Conservation (phyloP, 495 filamentous ascomycete genomes). For the Aspergillus funiculosus region DNA sequence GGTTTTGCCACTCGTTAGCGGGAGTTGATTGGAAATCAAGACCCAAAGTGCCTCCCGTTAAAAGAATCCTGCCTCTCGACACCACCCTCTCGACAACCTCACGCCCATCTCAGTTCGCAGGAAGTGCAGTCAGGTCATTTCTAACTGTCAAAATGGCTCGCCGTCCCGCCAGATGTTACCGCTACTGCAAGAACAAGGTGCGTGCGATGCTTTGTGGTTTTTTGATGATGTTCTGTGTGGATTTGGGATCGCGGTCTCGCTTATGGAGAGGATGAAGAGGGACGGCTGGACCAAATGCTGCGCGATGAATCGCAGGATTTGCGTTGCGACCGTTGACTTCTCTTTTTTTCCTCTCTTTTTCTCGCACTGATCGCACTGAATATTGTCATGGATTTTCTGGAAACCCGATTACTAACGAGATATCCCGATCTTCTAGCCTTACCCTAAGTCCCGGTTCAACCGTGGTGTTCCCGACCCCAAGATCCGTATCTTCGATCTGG, state of each 20-base stretch:
- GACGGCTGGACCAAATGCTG: background rate
- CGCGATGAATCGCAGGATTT: background rate
- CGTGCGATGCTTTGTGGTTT: slow-evolving; percentile 32
- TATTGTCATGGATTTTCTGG: slow-evolving; percentile 1
- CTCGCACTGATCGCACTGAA: background rate
- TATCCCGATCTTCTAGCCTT: slow-evolving; percentile 57
- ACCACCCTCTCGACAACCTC: slow-evolving; percentile 35
- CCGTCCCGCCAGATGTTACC: slow-evolving; percentile 97
- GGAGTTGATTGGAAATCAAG: slow-evolving; percentile 48
- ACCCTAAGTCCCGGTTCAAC: slow-evolving; percentile 99
- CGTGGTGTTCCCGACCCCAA: slow-evolving; percentile 99
- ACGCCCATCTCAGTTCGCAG: slow-evolving; percentile 43
- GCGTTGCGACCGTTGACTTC: background rate
- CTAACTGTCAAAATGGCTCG: slow-evolving; percentile 88
- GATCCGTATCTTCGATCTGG: slow-evolving; percentile 99
- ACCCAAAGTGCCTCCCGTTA: slow-evolving; percentile 31
- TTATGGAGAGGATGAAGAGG: slow-evolving; percentile 24
- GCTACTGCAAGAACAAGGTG: slow-evolving; percentile 99
- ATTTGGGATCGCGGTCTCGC: slow-evolving; percentile 31
- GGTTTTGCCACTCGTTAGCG: slow-evolving; percentile 42
- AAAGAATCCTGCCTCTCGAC: slow-evolving; percentile 30
- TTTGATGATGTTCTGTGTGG: slow-evolving; percentile 22
- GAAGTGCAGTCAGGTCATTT: slow-evolving; percentile 50
- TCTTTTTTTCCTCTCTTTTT: background rate
- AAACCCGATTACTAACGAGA: slow-evolving; percentile 27